Evolutionary conservation across 2,329 filamentous ascomycete species (phyloP).

Genomic region (Chaetomium sp.): DNA sequence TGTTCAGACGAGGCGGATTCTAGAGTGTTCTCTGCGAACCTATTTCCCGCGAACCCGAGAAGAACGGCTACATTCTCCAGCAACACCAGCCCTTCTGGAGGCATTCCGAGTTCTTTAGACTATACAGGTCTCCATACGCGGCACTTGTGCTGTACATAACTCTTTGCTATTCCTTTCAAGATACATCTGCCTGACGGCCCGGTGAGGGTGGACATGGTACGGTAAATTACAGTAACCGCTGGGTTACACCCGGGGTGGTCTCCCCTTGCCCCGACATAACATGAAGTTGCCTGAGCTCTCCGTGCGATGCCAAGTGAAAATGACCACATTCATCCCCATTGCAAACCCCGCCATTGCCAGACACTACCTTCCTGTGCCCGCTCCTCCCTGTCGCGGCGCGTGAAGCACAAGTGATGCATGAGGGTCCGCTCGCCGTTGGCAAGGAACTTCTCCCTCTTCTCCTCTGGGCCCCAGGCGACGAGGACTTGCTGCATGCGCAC

Average conservation of each 20-base stretch:
- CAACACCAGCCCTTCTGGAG: not conserved
- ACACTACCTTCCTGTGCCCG: not conserved
- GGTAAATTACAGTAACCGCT: not conserved
- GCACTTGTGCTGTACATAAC: not conserved
- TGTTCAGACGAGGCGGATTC: not conserved
- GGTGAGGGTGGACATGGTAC: not conserved
- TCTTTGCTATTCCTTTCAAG: not conserved
- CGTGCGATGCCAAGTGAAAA: not conserved
- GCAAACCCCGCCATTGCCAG: constrained; percentile 1
- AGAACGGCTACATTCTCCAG: not conserved
- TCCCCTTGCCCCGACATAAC: too few species aligned
- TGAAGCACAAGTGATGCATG: constrained; percentile 38
- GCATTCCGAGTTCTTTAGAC: not conserved
- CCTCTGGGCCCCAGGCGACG: constrained; percentile 44
- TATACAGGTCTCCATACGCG: not conserved
- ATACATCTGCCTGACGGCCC: not conserved
- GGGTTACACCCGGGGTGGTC: too few species aligned
- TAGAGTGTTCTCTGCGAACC: not conserved
- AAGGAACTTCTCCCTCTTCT: constrained; percentile 38
- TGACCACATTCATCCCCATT: not conserved
- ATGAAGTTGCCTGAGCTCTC: too few species aligned
- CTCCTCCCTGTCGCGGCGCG: constrained; percentile 19
- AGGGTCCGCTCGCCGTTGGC: constrained; percentile 39
- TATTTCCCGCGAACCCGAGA: not conserved
- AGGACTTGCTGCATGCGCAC: constrained; percentile 45